phyloP scores from a whole-genome alignment of 805 yeast genomes.

The Wickerhamomyces sydowiorum region DNA sequence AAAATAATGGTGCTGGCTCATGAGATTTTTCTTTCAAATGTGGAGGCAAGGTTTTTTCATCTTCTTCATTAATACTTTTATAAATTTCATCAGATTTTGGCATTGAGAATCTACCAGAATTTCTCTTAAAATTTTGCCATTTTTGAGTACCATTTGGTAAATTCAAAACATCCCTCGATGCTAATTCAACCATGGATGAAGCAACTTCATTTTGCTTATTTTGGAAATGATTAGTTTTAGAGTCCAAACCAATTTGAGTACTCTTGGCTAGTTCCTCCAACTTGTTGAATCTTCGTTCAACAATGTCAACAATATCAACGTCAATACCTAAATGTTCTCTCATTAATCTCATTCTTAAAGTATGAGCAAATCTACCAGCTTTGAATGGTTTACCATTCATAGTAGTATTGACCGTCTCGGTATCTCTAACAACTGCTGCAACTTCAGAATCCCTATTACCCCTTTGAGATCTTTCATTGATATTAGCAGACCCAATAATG shows the following conservation, averaged over 20 bases:
- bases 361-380: constrained; percentile 87
- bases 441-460: constrained; percentile 94
- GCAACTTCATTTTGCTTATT: constrained; percentile 28
- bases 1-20: constrained; percentile 16
- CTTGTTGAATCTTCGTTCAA: constrained; percentile 63
- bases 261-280: constrained; percentile 29
- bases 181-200: constrained; percentile 73
- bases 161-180: constrained; percentile 59
- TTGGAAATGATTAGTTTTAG: constrained; percentile 39
- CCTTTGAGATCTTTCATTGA: constrained; percentile 93
- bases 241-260: constrained; percentile 15
- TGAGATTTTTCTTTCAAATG: constrained; percentile 13
- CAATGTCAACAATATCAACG: constrained; percentile 76
- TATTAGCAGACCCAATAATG: constrained; percentile 94
- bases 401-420: constrained; percentile 52
- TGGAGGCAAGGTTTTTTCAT: constrained; percentile 22
- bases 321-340: constrained; percentile 95
- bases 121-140: constrained; percentile 30
- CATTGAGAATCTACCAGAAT: constrained; percentile 2
- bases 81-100: constrained; percentile 23
- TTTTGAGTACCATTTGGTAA: constrained; percentile 40
- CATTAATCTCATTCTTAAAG: constrained; percentile 86
- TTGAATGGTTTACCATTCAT: constrained; percentile 81
- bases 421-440: constrained; percentile 83
- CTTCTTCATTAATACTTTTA: constrained; percentile 18